Conservation (phyloP, 2,329 filamentous ascomycete species). For the Amauroascus verrucosus region DNA sequence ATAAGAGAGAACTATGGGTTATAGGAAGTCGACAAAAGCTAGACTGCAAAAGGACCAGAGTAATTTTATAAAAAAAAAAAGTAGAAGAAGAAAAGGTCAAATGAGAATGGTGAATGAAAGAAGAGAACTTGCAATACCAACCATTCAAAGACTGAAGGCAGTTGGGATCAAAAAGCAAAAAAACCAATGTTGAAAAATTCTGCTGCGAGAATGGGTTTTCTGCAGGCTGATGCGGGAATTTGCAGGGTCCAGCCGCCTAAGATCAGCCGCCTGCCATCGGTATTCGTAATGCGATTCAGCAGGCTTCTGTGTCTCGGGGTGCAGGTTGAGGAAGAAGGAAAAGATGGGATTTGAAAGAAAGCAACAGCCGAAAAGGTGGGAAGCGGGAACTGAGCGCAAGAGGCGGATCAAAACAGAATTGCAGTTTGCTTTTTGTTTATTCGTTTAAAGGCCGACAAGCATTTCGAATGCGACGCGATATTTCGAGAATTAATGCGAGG, state of each 20-base stretch:
- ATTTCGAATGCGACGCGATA: not conserved
- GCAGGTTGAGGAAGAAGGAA: not conserved
- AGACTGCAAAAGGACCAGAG: not conserved
- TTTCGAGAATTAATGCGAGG: not conserved
- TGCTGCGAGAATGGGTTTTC: conserved; percentile 2
- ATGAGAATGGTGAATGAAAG: not conserved
- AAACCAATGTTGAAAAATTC: conserved; percentile 4
- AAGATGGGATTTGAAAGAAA: not conserved
- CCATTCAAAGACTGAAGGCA: not conserved
- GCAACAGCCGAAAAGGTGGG: not conserved
- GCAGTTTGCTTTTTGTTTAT: not conserved
- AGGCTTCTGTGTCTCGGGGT: not conserved
- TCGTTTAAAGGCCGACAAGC: not conserved
- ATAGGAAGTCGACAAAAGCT: not conserved
- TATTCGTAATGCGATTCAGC: not conserved
- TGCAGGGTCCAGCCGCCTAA: conserved; percentile 15
- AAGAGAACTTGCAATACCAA: conserved; percentile 4
- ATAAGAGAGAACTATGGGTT: not conserved
- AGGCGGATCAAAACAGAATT: not conserved
- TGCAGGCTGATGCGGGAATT: conserved; percentile 13
- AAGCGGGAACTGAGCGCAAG: not conserved
- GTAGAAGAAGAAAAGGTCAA: not conserved
- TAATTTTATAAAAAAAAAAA: no score
- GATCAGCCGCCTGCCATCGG: conserved; percentile 10
- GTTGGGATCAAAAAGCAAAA: conserved; percentile 3